phyloP scores from a whole-genome alignment of 2,329 filamentous ascomycete species.

The Colletotrichum tropicicola region DNA sequence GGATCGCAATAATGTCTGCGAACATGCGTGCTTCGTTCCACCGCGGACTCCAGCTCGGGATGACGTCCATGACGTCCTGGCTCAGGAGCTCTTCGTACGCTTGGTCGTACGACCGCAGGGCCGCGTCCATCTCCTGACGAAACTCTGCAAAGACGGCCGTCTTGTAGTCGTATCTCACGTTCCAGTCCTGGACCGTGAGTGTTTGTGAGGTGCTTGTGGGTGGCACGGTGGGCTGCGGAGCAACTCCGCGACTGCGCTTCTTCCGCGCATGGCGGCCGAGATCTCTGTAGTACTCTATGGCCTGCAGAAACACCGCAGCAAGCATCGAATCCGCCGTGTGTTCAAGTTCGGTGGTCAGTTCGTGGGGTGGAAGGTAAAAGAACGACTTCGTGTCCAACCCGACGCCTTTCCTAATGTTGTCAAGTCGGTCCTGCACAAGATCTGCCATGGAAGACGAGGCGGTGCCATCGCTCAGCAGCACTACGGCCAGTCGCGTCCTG shows the following conservation, averaged over 20 bases:
- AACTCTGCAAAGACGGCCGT: constrained; percentile 91
- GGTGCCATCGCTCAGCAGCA: constrained; percentile 76
- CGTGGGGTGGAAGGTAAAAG: constrained; percentile 82
- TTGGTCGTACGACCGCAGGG: constrained; percentile 84
- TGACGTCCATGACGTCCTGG: constrained; percentile 85
- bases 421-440: constrained; percentile 73
- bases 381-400: constrained; percentile 85
- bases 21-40: constrained; percentile 95
- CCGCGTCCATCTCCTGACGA: constrained; percentile 89
- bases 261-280: constrained; percentile 90
- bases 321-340: constrained; percentile 80
- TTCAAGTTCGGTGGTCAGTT: constrained; percentile 75
- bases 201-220: constrained; percentile 89
- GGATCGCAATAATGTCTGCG: constrained; percentile 82
- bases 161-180: constrained; percentile 94
- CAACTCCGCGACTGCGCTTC: constrained; percentile 82
- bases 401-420: constrained; percentile 81
- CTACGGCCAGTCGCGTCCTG: constrained; percentile 79
- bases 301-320: constrained; percentile 74
- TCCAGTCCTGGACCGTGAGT: constrained; percentile 88
- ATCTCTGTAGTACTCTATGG: constrained; percentile 92
- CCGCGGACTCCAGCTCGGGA: constrained; percentile 87
- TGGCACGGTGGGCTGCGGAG: constrained; percentile 83
- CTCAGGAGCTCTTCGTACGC: constrained; percentile 87
- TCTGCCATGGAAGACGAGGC: constrained; percentile 61